Evolutionary conservation across 2,329 filamentous ascomycete genomes (phyloP), one percentile per base, ranked within the genome.

Genomic region (Calonectria pteridis): DNA sequence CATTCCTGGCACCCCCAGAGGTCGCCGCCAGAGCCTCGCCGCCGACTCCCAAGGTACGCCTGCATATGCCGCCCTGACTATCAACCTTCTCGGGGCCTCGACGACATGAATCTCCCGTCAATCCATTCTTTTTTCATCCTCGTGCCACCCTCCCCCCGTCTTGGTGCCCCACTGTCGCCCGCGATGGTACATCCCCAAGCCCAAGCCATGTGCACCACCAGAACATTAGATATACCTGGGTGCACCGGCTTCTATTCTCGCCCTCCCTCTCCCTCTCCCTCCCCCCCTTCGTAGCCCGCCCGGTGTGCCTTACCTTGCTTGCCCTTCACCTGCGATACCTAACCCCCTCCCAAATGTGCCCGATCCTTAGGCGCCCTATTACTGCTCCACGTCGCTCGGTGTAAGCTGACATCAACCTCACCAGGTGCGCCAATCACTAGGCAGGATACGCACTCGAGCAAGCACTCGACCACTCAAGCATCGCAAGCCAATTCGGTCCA

Each of bases 401-500:
- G 77, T 80, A 81, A 81, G 78, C 79, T 81, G 79, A 81, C 78
- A 69, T 62, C 67, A 69, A 46, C 53, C 31, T 35, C 37, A 74
- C 67, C 37, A 81, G 79, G 77, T 78, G 75, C 69, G 43, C 72
- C 74, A 59, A 64, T 76, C 75, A 74, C 77, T 55, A 76, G 78
- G 20, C 77, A 79, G 49, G 79, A 78, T 49, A 73, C 74, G 62
- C 75, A 71, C 62, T 75, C 79, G 69, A 81, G 76, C 76, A 77
- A 78, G 78, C 67, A 79, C 73, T 81, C 79, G 75, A 79, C 76
- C 67, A 69, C 79, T 68, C 80, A 81, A 68, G 65, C 81, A 29
- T 78, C 83, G 80, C 90, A 93, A 77, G 94, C 92, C 68, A 93
- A 91, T 79, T 93, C 92, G 79, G 92, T 91, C 59, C 83, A 83